These are phyloP conservation scores for Mucor mucedo DNA, from an alignment of 371 early-diverging fungal species.

Conservation along the genomic window DNA sequence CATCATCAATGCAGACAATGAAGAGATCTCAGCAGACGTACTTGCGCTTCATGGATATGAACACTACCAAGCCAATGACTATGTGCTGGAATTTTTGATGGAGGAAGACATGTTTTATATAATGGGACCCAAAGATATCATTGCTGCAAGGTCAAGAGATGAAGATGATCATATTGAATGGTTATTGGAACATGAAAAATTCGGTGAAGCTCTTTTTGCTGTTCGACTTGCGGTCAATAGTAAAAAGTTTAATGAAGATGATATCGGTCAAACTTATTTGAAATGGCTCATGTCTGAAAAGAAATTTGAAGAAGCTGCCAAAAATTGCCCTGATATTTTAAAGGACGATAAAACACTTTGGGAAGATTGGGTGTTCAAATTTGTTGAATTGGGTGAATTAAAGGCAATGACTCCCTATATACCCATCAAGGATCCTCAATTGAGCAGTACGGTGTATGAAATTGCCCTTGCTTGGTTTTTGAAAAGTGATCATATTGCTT, in stretches of 20 bases:
- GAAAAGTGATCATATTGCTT: slow-evolving; percentile 63
- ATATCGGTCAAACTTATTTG: slow-evolving; percentile 87
- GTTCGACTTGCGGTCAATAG: slow-evolving; percentile 54
- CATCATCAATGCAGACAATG: slow-evolving; percentile 79
- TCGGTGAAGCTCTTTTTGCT: slow-evolving; percentile 79
- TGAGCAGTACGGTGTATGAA: slow-evolving; percentile 86
- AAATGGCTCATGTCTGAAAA: slow-evolving; percentile 73
- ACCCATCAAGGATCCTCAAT: slow-evolving; percentile 78
- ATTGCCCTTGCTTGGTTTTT: slow-evolving; percentile 78
- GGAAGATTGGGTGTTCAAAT: slow-evolving; percentile 91
- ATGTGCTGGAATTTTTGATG: slow-evolving; percentile 69
- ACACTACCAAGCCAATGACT: slow-evolving; percentile 91
- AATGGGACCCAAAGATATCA: slow-evolving; percentile 90
- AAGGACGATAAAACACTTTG: slow-evolving; percentile 73
- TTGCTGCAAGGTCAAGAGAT: slow-evolving; percentile 87
- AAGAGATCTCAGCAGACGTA: slow-evolving; percentile 86
- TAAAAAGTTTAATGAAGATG: slow-evolving; percentile 62
- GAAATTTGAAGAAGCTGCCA: slow-evolving; percentile 76
- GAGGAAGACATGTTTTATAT: slow-evolving; percentile 81
- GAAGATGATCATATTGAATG: slow-evolving; percentile 92
- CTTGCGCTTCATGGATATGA: slow-evolving; percentile 82
- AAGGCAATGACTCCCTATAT: slow-evolving; percentile 77
- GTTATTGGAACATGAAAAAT: slow-evolving; percentile 78
- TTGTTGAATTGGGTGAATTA: slow-evolving; percentile 77
- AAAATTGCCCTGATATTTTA: slow-evolving; percentile 73